Evolutionary conservation across 2,329 filamentous ascomycete species (phyloP).

Genomic region (Catunica adiposa): DNA sequence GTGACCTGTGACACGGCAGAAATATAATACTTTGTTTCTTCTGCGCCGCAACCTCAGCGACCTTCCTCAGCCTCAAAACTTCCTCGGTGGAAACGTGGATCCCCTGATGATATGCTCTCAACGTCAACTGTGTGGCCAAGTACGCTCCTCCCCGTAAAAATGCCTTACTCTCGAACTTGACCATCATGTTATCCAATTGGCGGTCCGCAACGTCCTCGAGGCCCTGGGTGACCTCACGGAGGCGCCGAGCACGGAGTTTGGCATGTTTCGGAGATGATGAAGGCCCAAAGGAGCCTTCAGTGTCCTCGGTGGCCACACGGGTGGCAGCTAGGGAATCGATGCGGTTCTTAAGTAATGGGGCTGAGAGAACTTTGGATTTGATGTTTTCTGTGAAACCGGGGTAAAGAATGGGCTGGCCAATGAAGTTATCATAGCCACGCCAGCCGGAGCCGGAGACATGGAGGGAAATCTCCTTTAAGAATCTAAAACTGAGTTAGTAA

Average conservation of each 20-base stretch:
- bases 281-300: constrained; percentile 37
- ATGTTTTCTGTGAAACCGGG: constrained; percentile 82
- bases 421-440: constrained; percentile 80
- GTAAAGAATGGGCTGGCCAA: constrained; percentile 90
- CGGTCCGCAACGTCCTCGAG: constrained; percentile 69
- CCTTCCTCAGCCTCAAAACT: constrained; percentile 62
- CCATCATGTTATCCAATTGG: constrained; percentile 91
- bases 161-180: constrained; percentile 89
- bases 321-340: constrained; percentile 73
- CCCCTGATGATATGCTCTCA: constrained; percentile 86
- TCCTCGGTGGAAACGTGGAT: constrained; percentile 95
- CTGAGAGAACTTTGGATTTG: constrained; percentile 59
- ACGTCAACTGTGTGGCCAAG: constrained; percentile 68
- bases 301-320: constrained; percentile 49
- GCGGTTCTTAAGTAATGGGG: constrained; percentile 55
- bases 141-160: constrained; percentile 94
- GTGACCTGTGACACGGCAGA: constrained; percentile 81
- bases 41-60: constrained; percentile 65
- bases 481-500: constrained; percentile 34
- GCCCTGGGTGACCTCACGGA: constrained; percentile 31
- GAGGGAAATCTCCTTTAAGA: constrained; percentile 81
- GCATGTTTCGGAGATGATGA: background rate
- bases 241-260: constrained; percentile 6
- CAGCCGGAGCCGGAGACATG: constrained; percentile 89
- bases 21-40: constrained; percentile 95